These are phyloP conservation scores for Didymella segeticola DNA, from an alignment of 2,329 filamentous ascomycete genomes.

Conservation along the genomic window DNA sequence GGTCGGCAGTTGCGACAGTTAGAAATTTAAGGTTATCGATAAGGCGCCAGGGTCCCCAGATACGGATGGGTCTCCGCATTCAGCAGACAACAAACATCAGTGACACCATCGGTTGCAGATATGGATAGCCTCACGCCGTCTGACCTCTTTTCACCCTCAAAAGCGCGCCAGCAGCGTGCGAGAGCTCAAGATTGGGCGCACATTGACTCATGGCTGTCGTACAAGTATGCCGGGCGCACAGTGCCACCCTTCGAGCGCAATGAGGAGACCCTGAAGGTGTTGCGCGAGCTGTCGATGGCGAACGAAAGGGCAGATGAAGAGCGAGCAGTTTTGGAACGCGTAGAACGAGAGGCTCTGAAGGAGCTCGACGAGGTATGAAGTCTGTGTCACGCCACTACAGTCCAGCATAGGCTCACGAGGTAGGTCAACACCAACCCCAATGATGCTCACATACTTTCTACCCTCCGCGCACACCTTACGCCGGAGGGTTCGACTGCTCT, in stretches of 20 bases:
- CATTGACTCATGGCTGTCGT: constrained; percentile 79
- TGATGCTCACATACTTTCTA: constrained; percentile 33
- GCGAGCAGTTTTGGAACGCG: constrained; percentile 61
- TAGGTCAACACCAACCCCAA: constrained; percentile 30
- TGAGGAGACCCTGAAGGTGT: constrained; percentile 76
- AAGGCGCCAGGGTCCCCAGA: constrained; percentile 19
- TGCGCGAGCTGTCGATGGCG: constrained; percentile 74
- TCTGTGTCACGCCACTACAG: constrained; percentile 10
- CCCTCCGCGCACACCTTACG: constrained; percentile 35
- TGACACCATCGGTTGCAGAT: neutral
- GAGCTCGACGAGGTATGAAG: constrained; percentile 55
- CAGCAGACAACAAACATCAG: constrained; percentile 10
- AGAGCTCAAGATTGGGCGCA: constrained; percentile 91
- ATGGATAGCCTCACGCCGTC: constrained; percentile 48
- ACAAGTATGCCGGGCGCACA: constrained; percentile 69
- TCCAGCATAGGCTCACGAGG: constrained; percentile 17
- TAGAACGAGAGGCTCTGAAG: constrained; percentile 66
- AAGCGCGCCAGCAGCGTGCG: constrained; percentile 76
- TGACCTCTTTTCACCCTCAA: constrained; percentile 66
- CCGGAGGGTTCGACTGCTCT: constrained; percentile 42
- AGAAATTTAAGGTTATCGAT: constrained; percentile 45
- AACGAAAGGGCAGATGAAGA: constrained; percentile 83
- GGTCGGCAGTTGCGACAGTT: constrained; percentile 35
- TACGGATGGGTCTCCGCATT: constrained; percentile 4
- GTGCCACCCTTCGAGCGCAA: constrained; percentile 85